Evolutionary conservation across 1,284 basidiomycete genomes (phyloP), one percentile per base, ranked within the genome.

Genomic region (Xerocomus nothofagi): DNA sequence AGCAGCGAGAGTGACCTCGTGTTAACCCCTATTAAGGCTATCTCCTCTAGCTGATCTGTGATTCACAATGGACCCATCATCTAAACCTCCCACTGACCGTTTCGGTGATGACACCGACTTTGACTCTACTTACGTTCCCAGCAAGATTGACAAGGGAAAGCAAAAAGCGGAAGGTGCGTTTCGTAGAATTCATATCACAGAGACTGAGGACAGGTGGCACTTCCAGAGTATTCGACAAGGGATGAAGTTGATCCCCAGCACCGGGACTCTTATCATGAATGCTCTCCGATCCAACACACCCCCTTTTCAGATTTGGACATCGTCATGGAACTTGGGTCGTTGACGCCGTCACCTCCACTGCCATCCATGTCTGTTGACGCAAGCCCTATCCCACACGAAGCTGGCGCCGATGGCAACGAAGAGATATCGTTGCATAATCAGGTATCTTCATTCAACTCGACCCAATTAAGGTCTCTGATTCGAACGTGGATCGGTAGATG

Each of bases 111-210:
- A 45, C 7, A 20, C 34, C 10, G 15, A 37, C 27, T 26, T 12
- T 9, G 20, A 54, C 14, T 34, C 56, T n/a, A 3, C 1, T 8
- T 34, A 49, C 24, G 10, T 32, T 39, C 21, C 55, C 15, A 46
- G 18, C 2, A 51, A 27, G 12, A 3, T 52, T 9, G 62, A 62
- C 33, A 64, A 66, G 37, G 63, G 58, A 4, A 62, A 63, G 32
- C 41, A n/a, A 50, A 62, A 47, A 29, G 62, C 55, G 0, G 32
- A 57, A 23, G 62, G 64, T 54, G 14, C n/a, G 46, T 36, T 8
- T 44, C 2, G 7, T 34, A 6, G 11, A 3, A 7, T 26, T 29
- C 0, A 21, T 5, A 4, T 24, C n/a, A 8, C 26, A 26, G 3
- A 24, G 5, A 23, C 44, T 39, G 12, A 57, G n/a, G 6, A 2